Evolutionary conservation across 768 basidiomycete genomes (phyloP), one percentile per base, ranked within the genome.

Genomic region (Myochromella boudieri): DNA sequence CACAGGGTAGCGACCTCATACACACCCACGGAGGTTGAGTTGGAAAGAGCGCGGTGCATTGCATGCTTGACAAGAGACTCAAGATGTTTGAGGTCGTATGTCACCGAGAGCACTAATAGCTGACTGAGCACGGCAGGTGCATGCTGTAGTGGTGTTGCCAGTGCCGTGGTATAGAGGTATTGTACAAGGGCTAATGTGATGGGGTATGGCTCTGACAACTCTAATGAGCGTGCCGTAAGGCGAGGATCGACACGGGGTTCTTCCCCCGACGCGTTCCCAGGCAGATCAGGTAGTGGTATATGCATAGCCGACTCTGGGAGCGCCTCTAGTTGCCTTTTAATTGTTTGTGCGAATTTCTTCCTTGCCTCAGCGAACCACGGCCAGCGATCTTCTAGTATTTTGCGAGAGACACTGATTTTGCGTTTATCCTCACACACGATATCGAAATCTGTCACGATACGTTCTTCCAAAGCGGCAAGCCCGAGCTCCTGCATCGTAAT

Each of bases 1-100:
- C 91, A 93, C 3, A 97, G 69, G 2, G 95, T 95, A 7, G 95
- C 91, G 8, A 97, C 93, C 63, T 97, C 94, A 62, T 97, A 97
- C 34, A 97, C 87, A 21, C 88, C 90, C 15, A 95, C 90, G 21
- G 89, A 91, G 10, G 87, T 91, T 22, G 82, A 80, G 58, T 91
- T 90, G 25, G 85, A 87, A 24, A 97, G 67, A 12, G 87, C 80
- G 17, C 85, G 82, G 60, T 98, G 95, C 85, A 98, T 91, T 4
- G 93, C 91, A 64, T 98, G 95, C 56, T 88, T 88, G n/a, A 91
- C 91, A 17, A 95, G 71, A 5, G 71, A 72, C 53, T 85, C 81
- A 15, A 99, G 70, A 60, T 95, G 84, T 2, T 74, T 62, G 42
- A 97, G 75, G 31, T 82, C 72, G 66, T 98, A 98, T 44, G 85